A percentile compares a stretch with the other conserved stretches of the same genome.
Conservation (phyloP, 352 stramenopile species). For the Globisporangium spiculum region DNA sequence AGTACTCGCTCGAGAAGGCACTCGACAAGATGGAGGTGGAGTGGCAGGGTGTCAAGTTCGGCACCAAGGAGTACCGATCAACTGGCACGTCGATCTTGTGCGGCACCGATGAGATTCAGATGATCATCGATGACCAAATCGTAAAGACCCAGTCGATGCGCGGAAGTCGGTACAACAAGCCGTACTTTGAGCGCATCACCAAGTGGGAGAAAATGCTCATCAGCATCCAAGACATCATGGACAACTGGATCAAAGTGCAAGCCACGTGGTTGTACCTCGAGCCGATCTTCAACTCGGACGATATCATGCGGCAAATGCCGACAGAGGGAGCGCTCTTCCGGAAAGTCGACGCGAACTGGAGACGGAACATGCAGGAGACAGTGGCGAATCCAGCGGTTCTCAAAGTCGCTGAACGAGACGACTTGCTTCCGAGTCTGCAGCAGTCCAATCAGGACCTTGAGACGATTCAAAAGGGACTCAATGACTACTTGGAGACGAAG, state of each 20-base stretch:
- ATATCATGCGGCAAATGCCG: constrained; percentile 93
- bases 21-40: constrained; percentile 94
- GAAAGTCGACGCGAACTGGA: constrained; percentile 87
- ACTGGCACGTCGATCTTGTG: constrained; percentile 91
- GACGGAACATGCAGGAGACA: constrained; percentile 87
- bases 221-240: constrained; percentile 90
- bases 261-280: constrained; percentile 93
- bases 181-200: constrained; percentile 87
- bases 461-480: constrained; percentile 92
- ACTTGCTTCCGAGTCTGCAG: constrained; percentile 80
- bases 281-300: constrained; percentile 91
- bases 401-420: constrained; percentile 69
- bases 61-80: constrained; percentile 92
- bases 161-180: constrained; percentile 91
- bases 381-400: constrained; percentile 69
- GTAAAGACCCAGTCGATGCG: constrained; percentile 96
- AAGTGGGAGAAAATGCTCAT: constrained; percentile 90
- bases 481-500: constrained; percentile 92
- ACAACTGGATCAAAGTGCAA: constrained; percentile 95
- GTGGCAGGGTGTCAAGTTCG: constrained; percentile 91
- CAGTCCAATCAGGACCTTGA: constrained; percentile 93
- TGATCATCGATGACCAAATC: constrained; percentile 94
- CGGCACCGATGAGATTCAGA: constrained; percentile 89
- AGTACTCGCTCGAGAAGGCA: constrained; percentile 92
- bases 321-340: constrained; percentile 85